Evolutionary conservation across 257 asterid genomes (phyloP), one percentile per base, ranked within the genome.

Genomic region (Parsonsia alboflavescens): DNA sequence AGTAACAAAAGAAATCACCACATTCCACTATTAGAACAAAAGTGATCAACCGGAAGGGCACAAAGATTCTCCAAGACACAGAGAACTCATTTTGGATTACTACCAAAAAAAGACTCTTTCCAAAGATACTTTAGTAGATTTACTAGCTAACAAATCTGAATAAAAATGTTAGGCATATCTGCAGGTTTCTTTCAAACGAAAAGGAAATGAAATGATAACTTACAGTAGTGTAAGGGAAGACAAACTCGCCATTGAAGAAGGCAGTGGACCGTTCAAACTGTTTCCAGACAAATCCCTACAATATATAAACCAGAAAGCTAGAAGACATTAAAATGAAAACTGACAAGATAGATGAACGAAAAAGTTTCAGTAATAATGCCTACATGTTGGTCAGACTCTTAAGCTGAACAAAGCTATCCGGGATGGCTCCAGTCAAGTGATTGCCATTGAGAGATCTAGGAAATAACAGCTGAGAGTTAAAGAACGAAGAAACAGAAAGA

Each of bases 201-300:
- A 68, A 10, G 74, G 44, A 69, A 63, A 5, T 44, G 52, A 67
- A 28, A 73, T 39, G 78, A 78, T 63, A 74, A 81, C 99, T 88
- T 82, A 94, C 99, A 94, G 77, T 77, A 85, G 79, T 42, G 82
- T 78, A 68, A 94, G 90, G 76, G 91, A 79, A 11, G 89, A 72
- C 87, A 92, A 83, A 72, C 33, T 85, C 79, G 83, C 90, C 91
- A 94, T 80, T 33, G 99, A 94, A 81, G 92, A 78, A 75, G 99
- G 99, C 78, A 94, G 87, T 62, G 46, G 91, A 58, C 95, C 86
- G 17, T 80, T 83, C 82, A 94, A 90, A 74, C 44, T 84, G 78
- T 94, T 94, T 62, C 88, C 81, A 6, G 99, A 94, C 48, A 94
- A 84, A 82, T 92, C 91, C 89, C 99, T 94, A 86, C 74, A 83